Evolutionary conservation across 495 filamentous ascomycete species (phyloP).

Genomic region (Penicillium egyptiacum): DNA sequence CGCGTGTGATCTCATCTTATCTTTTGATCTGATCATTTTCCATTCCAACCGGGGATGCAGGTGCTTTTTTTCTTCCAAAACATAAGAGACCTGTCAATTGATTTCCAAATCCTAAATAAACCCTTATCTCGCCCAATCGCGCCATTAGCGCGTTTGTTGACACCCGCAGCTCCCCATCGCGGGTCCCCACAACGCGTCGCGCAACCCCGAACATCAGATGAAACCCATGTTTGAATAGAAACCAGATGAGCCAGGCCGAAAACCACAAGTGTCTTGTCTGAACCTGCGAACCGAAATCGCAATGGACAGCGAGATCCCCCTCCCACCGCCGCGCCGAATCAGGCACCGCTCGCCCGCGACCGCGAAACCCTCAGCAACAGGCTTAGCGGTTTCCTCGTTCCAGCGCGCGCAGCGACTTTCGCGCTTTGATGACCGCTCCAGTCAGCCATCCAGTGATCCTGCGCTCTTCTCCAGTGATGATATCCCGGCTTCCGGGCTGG

Average conservation of each 20-base stretch:
- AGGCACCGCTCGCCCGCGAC: slow-evolving; percentile 40
- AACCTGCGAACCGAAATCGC: slow-evolving; percentile 7
- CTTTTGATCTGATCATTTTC: slow-evolving; percentile 13
- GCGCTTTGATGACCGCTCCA: slow-evolving; percentile 45
- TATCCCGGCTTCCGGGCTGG: slow-evolving; percentile 63
- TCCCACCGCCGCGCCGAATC: slow-evolving; percentile 45
- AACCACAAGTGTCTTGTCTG: background rate
- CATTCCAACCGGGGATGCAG: background rate
- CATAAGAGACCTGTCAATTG: background rate
- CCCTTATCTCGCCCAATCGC: slow-evolving; percentile 4
- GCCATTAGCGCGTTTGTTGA: slow-evolving; percentile 27
- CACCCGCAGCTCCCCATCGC: slow-evolving; percentile 7
- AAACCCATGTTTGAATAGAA: background rate
- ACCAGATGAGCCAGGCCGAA: slow-evolving; percentile 4
- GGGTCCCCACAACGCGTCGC: slow-evolving; percentile 26
- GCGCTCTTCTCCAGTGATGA: slow-evolving; percentile 80
- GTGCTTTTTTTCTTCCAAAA: background rate
- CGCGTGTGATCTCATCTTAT: slow-evolving; percentile 33
- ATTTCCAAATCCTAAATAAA: background rate
- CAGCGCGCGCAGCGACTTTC: slow-evolving; percentile 36
- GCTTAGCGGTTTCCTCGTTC: slow-evolving; percentile 26
- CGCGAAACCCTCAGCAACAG: slow-evolving; percentile 12
- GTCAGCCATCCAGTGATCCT: slow-evolving; percentile 66
- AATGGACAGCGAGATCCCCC: slow-evolving; percentile 48
- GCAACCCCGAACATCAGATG: slow-evolving; percentile 9